phyloP scores from a whole-genome alignment of 305 asterid genomes.

The Fraxinus albicans region DNA sequence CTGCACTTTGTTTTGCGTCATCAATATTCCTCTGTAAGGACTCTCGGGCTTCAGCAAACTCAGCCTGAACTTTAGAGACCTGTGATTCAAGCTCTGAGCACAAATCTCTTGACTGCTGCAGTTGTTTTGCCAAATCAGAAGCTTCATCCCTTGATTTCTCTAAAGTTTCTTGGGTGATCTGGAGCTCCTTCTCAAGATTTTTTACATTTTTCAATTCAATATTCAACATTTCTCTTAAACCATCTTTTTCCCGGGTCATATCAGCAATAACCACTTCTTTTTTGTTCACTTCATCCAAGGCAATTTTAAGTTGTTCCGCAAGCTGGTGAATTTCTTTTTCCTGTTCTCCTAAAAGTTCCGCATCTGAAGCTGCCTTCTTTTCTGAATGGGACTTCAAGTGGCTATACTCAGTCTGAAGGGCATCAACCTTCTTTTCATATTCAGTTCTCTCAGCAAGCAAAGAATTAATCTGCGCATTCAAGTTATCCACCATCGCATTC shows the following conservation, averaged over 20 bases:
- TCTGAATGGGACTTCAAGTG: constrained; percentile 48
- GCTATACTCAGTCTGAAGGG: constrained; percentile 42
- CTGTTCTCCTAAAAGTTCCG: constrained; percentile 47
- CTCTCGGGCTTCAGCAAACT: constrained; percentile 47
- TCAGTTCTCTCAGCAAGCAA: constrained; percentile 48
- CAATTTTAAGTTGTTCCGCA: constrained; percentile 54
- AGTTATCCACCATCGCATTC: constrained; percentile 31
- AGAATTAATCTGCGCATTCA: constrained; percentile 50
- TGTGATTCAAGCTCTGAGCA: constrained; percentile 61
- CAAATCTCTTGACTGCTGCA: constrained; percentile 47
- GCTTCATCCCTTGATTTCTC: constrained; percentile 57
- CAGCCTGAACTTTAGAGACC: constrained; percentile 41
- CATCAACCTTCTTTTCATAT: constrained; percentile 34
- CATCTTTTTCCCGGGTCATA: constrained; percentile 52
- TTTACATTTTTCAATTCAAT: constrained; percentile 44
- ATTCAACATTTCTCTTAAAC: constrained; percentile 41
- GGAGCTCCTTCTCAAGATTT: constrained; percentile 56
- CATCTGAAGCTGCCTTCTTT: constrained; percentile 60
- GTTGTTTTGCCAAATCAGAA: constrained; percentile 44
- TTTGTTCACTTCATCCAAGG: constrained; percentile 38
- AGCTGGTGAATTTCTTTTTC: constrained; percentile 41
- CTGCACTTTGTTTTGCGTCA: constrained; percentile 44
- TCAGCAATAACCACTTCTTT: constrained; percentile 42
- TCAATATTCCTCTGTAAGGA: constrained; percentile 44
- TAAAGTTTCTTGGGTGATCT: constrained; percentile 35